Conservation (phyloP, 2,329 filamentous ascomycete genomes). For the Fusarium udum region DNA sequence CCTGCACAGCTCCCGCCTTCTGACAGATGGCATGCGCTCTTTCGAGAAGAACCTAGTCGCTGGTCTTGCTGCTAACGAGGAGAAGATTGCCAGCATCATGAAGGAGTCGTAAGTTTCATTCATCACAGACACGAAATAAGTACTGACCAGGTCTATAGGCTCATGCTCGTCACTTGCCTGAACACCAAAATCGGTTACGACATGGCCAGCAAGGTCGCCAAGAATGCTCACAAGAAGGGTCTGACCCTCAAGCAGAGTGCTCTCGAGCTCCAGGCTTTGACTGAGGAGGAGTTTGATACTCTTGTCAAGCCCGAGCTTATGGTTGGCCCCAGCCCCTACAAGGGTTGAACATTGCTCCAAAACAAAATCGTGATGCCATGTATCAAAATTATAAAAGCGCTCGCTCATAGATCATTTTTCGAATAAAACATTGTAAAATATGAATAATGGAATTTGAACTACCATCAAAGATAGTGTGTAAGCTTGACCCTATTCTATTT, state of each 20-base stretch:
- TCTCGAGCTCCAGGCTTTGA: conserved; percentile 90
- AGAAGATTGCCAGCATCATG: conserved; percentile 87
- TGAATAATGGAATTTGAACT: not conserved
- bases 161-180: conserved; percentile 98
- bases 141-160: conserved; percentile 57
- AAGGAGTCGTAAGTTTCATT: conserved; percentile 81
- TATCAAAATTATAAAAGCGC: conserved; percentile 17
- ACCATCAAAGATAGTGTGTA: not conserved
- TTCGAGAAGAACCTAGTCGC: conserved; percentile 94
- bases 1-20: conserved; percentile 87
- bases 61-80: conserved; percentile 91
- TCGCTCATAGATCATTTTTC: conserved; percentile 5
- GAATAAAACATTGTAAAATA: not conserved
- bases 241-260: conserved; percentile 92
- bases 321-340: conserved; percentile 79
- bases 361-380: not conserved
- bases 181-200: conserved; percentile 98
- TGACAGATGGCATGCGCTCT: conserved; percentile 91
- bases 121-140: not conserved
- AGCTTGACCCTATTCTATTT: not conserved
- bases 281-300: conserved; percentile 86
- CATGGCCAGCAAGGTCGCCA: conserved; percentile 95
- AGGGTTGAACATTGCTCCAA: conserved; percentile 45
- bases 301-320: conserved; percentile 94
- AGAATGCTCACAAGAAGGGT: conserved; percentile 99